These are phyloP conservation scores for Cinchona pubescens DNA, from an alignment of 257 asterid genomes.

Conservation along the genomic window DNA sequence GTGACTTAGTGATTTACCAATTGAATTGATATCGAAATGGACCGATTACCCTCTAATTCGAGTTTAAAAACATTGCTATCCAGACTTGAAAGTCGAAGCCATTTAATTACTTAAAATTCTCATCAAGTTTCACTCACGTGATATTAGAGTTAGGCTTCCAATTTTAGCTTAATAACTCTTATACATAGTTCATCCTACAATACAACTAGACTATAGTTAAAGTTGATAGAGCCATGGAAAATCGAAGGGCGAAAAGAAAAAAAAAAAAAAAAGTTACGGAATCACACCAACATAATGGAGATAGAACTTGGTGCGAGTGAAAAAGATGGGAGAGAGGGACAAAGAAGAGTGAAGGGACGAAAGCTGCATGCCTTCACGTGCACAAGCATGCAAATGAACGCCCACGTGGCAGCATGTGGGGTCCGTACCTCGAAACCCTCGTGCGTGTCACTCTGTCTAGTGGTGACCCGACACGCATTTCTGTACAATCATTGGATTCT, in stretches of 20 bases:
- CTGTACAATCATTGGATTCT: slow-evolving; percentile 38
- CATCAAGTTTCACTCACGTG: too few species aligned
- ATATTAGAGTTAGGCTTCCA: too few species aligned
- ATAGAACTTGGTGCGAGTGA: background rate
- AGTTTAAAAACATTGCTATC: too few species aligned
- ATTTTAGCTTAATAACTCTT: too few species aligned
- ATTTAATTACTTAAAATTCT: too few species aligned
- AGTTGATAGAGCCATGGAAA: too few species aligned
- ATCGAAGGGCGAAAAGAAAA: background rate
- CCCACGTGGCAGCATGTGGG: slow-evolving; percentile 24
- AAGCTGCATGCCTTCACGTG: slow-evolving; percentile 22
- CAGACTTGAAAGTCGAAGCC: too few species aligned
- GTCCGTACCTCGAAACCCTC: slow-evolving; percentile 15
- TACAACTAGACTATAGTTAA: too few species aligned
- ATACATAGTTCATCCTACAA: too few species aligned
- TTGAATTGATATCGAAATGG: too few species aligned
- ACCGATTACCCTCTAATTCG: too few species aligned
- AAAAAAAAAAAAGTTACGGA: background rate
- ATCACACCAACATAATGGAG: background rate
- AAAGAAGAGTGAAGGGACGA: slow-evolving; percentile 8
- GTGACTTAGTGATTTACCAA: too few species aligned
- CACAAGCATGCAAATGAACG: slow-evolving; percentile 20
- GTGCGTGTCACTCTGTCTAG: slow-evolving; percentile 32
- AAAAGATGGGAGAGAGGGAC: slow-evolving; percentile 14
- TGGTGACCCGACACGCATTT: slow-evolving; percentile 30